These are phyloP conservation scores for Prunus padus DNA, from an alignment of 306 rosid species.

Conservation along the genomic window DNA sequence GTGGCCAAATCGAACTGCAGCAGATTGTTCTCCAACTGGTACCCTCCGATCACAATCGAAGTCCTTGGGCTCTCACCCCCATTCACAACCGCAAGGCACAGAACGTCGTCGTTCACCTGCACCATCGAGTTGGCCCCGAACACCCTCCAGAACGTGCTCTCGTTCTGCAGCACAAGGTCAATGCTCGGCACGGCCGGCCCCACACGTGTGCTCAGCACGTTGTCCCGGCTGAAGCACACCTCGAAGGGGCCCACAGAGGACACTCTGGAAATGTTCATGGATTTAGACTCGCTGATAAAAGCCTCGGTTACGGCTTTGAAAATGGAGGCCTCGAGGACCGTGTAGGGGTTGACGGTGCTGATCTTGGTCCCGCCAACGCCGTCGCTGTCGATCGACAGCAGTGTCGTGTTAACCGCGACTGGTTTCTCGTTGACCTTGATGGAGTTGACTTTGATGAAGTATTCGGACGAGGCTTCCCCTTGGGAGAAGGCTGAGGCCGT, in stretches of 20 bases:
- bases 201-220: slow-evolving; percentile 19
- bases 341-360: slow-evolving; percentile 66
- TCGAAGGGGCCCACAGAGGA: slow-evolving; percentile 41
- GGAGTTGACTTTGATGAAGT: slow-evolving; percentile 53
- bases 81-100: slow-evolving; percentile 60
- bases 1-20: slow-evolving; percentile 57
- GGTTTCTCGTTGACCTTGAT: slow-evolving; percentile 32
- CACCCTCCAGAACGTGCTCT: slow-evolving; percentile 50
- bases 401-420: slow-evolving; percentile 34
- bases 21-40: slow-evolving; percentile 60
- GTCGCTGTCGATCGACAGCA: slow-evolving; percentile 35
- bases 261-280: slow-evolving; percentile 37
- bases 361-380: slow-evolving; percentile 78
- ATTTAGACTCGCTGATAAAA: slow-evolving; percentile 34
- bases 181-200: slow-evolving; percentile 58
- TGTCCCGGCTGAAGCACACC: slow-evolving; percentile 42
- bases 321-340: slow-evolving; percentile 50
- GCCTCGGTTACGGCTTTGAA: slow-evolving; percentile 47
- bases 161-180: slow-evolving; percentile 49
- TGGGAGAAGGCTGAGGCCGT: slow-evolving; percentile 45
- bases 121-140: slow-evolving; percentile 63
- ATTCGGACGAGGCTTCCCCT: slow-evolving; percentile 51
- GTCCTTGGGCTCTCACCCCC: slow-evolving; percentile 47
- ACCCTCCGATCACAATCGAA: slow-evolving; percentile 59
- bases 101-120: slow-evolving; percentile 37